Evolutionary conservation across 805 yeast genomes (phyloP).

Genomic region (Starmerella sp.): DNA sequence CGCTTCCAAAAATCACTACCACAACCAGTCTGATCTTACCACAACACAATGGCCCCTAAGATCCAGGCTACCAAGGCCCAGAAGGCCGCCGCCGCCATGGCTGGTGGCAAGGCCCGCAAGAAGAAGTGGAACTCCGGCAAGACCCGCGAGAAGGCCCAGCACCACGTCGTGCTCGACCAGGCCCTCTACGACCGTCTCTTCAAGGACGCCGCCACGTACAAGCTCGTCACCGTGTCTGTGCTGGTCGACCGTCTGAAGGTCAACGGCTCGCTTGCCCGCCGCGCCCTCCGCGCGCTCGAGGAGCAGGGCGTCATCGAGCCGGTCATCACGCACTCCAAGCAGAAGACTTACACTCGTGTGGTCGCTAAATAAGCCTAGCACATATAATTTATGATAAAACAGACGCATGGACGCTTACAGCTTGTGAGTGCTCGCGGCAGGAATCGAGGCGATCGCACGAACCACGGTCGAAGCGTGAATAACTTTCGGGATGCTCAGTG

Average conservation of each 20-base stretch:
- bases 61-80: conserved; percentile 99
- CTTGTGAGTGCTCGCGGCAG: too few species aligned
- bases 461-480: background rate
- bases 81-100: conserved; percentile 99
- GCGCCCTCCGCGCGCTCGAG: conserved; percentile 93
- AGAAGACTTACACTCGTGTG: conserved; percentile 67
- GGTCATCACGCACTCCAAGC: conserved; percentile 90
- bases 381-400: conserved; percentile 10
- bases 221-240: conserved; percentile 94
- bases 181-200: conserved; percentile 97
- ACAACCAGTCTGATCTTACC: conserved; percentile 3
- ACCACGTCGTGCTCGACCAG: conserved; percentile 93
- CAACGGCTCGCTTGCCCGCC: conserved; percentile 98
- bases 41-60: conserved; percentile 89
- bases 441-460: too few species aligned
- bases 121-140: conserved; percentile 99
- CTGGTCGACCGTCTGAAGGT: conserved; percentile 98
- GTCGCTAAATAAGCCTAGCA: conserved; percentile 21
- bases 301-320: conserved; percentile 89
- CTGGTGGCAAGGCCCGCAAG: conserved; percentile 99
- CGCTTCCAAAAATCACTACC: conserved; percentile 13
- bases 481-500: background rate
- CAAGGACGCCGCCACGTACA: conserved; percentile 99
- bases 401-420: too few species aligned
- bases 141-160: conserved; percentile 99